These are phyloP conservation scores for Ajuga reptans DNA, from an alignment of 305 asterid species.

Conservation along the genomic window DNA sequence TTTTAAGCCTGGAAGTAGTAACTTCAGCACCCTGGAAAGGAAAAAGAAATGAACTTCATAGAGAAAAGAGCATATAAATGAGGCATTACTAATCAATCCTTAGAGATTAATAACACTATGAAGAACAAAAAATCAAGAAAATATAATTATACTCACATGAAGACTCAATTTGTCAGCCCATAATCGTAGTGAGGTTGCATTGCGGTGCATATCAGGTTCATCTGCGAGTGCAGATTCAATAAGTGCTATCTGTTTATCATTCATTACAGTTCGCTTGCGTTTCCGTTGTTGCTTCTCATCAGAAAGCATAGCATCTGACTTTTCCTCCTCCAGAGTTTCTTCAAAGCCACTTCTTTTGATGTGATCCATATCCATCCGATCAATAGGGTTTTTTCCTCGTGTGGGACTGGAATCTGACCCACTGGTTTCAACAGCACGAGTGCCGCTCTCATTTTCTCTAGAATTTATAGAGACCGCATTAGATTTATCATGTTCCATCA, in stretches of 20 bases:
- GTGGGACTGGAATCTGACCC: conserved; percentile 79
- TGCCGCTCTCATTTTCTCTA: conserved; percentile 44
- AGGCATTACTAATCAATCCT: not conserved
- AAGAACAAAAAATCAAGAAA: not conserved
- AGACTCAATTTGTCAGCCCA: conserved; percentile 83
- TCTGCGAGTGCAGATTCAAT: conserved; percentile 67
- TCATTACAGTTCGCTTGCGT: conserved; percentile 90
- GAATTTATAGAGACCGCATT: conserved; percentile 24
- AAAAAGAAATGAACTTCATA: not conserved
- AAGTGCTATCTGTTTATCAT: conserved; percentile 65
- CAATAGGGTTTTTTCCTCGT: conserved; percentile 46
- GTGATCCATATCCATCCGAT: conserved; percentile 44
- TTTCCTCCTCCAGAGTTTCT: conserved; percentile 56
- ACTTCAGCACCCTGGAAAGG: conserved; percentile 89
- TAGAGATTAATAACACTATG: not conserved
- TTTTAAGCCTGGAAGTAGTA: conserved; percentile 81
- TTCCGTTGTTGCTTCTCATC: conserved; percentile 85
- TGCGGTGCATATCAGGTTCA: conserved; percentile 95
- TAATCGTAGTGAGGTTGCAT: conserved; percentile 39
- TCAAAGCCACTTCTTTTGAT: conserved; percentile 41
- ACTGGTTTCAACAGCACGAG: conserved; percentile 57
- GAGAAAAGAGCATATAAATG: not conserved
- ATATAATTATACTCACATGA: conserved; percentile 43
- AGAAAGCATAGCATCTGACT: conserved; percentile 43
- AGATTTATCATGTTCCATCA: conserved; percentile 35